phyloP scores from a whole-genome alignment of 1,139 yeast genomes.

The Hanseniaspora sp. region DNA sequence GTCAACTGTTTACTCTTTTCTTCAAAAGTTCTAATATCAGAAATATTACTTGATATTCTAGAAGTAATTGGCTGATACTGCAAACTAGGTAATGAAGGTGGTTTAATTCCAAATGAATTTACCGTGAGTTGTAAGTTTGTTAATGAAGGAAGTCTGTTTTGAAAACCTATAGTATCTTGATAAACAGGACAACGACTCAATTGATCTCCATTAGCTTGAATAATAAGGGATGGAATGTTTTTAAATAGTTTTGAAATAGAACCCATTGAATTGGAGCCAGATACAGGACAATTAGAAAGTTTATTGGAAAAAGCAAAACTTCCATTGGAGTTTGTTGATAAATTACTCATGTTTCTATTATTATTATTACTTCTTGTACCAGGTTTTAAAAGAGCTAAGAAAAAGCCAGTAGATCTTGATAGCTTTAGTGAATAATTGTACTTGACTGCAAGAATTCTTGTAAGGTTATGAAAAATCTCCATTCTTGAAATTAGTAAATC shows the following conservation, averaged over 20 bases:
- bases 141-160: slow-evolving; percentile 18
- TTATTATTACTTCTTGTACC: slow-evolving; percentile 29
- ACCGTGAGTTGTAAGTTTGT: neutral
- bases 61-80: slow-evolving; percentile 29
- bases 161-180: slow-evolving; percentile 30
- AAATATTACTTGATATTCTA: slow-evolving; percentile 25
- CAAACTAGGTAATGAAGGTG: slow-evolving; percentile 6
- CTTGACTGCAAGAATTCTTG: slow-evolving; percentile 32
- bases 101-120: neutral
- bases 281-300: slow-evolving; percentile 9
- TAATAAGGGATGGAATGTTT: slow-evolving; percentile 25
- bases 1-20: neutral
- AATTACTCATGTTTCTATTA: slow-evolving; percentile 15
- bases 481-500: slow-evolving; percentile 31
- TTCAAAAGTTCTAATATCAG: slow-evolving; percentile 19
- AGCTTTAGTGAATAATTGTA: slow-evolving; percentile 49
- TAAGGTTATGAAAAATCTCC: slow-evolving; percentile 31
- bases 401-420: slow-evolving; percentile 39
- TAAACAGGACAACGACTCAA: slow-evolving; percentile 29
- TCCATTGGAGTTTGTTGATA: neutral
- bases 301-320: neutral
- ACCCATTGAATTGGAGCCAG: neutral
- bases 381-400: slow-evolving; percentile 33
- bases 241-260: slow-evolving; percentile 22
- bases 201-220: slow-evolving; percentile 28